These are phyloP conservation scores for Melaleuca quinquenervia DNA, from an alignment of 345 rosid species.

Conservation along the genomic window DNA sequence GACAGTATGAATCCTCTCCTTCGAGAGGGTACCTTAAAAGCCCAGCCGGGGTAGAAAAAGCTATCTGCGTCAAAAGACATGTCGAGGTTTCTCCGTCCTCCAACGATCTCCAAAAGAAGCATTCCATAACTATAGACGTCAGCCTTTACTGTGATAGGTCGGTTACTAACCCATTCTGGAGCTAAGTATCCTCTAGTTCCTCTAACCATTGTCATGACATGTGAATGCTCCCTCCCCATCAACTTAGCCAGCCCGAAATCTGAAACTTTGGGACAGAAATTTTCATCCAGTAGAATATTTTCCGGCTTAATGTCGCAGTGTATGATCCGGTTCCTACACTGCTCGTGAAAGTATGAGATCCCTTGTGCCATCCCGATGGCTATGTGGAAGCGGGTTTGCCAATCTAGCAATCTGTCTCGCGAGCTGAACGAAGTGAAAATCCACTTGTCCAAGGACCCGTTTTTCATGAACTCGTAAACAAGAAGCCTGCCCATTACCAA, in stretches of 20 bases:
- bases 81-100: slow-evolving; percentile 74
- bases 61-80: slow-evolving; percentile 41
- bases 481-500: slow-evolving; percentile 37
- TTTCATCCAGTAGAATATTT: slow-evolving; percentile 50
- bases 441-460: slow-evolving; percentile 72
- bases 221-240: slow-evolving; percentile 66
- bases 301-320: slow-evolving; percentile 72
- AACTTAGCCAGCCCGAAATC: slow-evolving; percentile 71
- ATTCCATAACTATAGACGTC: slow-evolving; percentile 83
- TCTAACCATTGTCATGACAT: slow-evolving; percentile 64
- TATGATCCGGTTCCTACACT: slow-evolving; percentile 56
- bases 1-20: neutral
- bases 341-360: slow-evolving; percentile 68
- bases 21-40: slow-evolving; percentile 46
- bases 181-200: slow-evolving; percentile 76
- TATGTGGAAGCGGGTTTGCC: slow-evolving; percentile 52
- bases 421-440: slow-evolving; percentile 31
- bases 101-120: slow-evolving; percentile 68
- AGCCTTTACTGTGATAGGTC: slow-evolving; percentile 67
- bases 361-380: slow-evolving; percentile 62
- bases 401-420: slow-evolving; percentile 26
- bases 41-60: slow-evolving; percentile 88
- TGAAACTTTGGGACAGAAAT: slow-evolving; percentile 55
- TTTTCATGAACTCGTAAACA: slow-evolving; percentile 70
- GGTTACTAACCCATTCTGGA: slow-evolving; percentile 69